These are phyloP conservation scores for Aspergillus bertholletiae DNA, from an alignment of 495 filamentous ascomycete genomes.

Conservation along the genomic window DNA sequence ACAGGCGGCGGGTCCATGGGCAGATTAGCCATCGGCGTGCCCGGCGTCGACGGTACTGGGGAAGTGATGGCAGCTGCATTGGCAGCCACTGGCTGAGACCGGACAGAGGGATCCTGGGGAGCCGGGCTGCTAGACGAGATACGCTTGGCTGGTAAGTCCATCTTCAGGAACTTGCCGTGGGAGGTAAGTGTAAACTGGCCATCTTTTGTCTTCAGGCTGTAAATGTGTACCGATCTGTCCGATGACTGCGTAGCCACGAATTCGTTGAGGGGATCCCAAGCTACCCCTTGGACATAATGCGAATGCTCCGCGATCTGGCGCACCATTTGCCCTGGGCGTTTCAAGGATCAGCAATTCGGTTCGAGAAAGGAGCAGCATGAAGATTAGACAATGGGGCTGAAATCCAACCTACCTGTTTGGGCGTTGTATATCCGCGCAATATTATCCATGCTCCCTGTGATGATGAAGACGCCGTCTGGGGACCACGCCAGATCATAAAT, in stretches of 20 bases:
- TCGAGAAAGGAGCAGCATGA: neutral
- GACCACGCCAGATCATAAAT: conserved; percentile 99
- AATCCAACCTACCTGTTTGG: conserved; percentile 67
- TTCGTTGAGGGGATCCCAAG: conserved; percentile 98
- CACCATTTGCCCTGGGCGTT: conserved; percentile 69
- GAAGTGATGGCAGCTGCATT: conserved; percentile 65
- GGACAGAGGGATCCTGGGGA: conserved; percentile 68
- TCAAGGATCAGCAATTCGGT: conserved; percentile 14
- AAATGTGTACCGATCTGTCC: conserved; percentile 96
- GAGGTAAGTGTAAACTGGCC: conserved; percentile 87
- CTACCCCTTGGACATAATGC: conserved; percentile 97
- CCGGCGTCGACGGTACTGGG: conserved; percentile 85
- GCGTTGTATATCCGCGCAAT: conserved; percentile 96
- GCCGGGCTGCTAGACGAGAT: conserved; percentile 93
- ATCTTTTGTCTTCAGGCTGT: conserved; percentile 92
- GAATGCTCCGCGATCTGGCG: conserved; percentile 98
- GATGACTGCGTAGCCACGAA: conserved; percentile 98
- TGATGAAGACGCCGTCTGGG: conserved; percentile 92
- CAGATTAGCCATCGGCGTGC: conserved; percentile 86
- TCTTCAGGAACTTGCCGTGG: conserved; percentile 72
- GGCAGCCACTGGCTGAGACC: conserved; percentile 55
- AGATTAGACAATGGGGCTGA: neutral
- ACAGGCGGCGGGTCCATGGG: conserved; percentile 97
- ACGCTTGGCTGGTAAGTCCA: conserved; percentile 85
- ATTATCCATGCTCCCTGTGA: conserved; percentile 99